These are phyloP conservation scores for Pestalotiopsis sp. DNA, from an alignment of 2,329 filamentous ascomycete species.

Conservation along the genomic window DNA sequence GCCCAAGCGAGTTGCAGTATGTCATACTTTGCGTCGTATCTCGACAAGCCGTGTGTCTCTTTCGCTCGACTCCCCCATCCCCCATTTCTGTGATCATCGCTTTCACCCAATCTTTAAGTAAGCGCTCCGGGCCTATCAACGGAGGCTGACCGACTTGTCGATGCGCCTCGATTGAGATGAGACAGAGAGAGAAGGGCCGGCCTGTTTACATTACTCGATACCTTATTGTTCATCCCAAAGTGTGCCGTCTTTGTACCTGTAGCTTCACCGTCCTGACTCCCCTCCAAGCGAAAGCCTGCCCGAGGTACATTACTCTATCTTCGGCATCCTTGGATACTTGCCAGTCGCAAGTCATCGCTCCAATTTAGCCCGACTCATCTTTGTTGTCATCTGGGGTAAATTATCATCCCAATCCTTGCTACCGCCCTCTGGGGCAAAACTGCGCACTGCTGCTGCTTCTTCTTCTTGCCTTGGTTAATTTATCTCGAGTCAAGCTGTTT, in stretches of 20 bases:
- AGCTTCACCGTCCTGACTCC: too few species aligned
- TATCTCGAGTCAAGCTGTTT: slow-evolving; percentile 3
- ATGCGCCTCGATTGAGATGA: not conserved
- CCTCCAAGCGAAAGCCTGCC: too few species aligned
- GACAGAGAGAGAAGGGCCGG: not conserved
- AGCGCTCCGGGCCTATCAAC: slow-evolving; percentile 9
- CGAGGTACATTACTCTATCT: not conserved
- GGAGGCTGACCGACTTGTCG: slow-evolving; percentile 6
- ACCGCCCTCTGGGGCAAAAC: not conserved
- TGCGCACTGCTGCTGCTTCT: not conserved
- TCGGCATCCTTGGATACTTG: not conserved
- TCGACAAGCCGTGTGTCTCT: not conserved
- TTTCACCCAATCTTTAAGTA: slow-evolving; percentile 14
- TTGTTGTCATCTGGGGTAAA: not conserved
- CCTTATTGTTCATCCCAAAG: too few species aligned
- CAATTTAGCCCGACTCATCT: not conserved
- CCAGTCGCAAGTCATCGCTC: not conserved
- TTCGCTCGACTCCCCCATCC: not conserved
- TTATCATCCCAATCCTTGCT: not conserved
- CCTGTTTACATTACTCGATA: too few species aligned
- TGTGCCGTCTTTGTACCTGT: too few species aligned
- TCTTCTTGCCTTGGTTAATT: not conserved
- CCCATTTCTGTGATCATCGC: slow-evolving; percentile 11
- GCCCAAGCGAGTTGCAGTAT: slow-evolving; percentile 1
- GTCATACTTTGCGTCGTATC: slow-evolving; percentile 9